A percentile compares a stretch with the other conserved stretches of the same genome.
Conservation (phyloP, 2,329 filamentous ascomycete species). For the Zymoseptoria brevis region DNA sequence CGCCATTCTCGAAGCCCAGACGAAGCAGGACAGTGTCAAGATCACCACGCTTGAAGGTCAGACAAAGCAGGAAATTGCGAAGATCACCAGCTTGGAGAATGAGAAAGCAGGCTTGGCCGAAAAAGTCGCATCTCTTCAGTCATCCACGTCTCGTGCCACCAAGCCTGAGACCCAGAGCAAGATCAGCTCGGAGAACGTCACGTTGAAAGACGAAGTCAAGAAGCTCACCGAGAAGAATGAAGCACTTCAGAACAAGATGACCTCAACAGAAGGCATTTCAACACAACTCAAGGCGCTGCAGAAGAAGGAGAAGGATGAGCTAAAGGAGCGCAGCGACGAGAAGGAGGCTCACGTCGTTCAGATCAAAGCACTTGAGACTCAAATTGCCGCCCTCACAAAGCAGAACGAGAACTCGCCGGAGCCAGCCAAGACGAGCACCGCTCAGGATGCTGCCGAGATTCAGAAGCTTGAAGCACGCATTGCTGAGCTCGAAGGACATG, state of each 20-base stretch:
- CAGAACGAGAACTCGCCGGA: background rate
- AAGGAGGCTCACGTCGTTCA: background rate
- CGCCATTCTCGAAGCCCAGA: background rate
- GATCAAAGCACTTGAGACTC: background rate
- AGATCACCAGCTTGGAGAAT: background rate
- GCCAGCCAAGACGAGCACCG: background rate
- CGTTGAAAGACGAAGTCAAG: background rate
- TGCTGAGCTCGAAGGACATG: background rate
- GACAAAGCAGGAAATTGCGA: background rate
- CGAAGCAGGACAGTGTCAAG: background rate
- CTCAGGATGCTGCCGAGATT: background rate
- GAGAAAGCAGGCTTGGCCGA: background rate
- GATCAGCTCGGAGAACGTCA: background rate
- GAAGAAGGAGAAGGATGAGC: constrained; percentile 4
- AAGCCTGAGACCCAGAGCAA: background rate
- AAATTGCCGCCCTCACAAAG: background rate
- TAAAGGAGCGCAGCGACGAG: background rate
- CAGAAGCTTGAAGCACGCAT: background rate
- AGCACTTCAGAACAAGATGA: background rate
- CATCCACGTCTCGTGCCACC: background rate
- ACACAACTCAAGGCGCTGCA: background rate
- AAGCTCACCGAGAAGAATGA: background rate
- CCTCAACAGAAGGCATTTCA: constrained; percentile 7
- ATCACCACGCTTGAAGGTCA: background rate
- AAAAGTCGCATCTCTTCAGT: background rate